phyloP scores from a whole-genome alignment of 768 basidiomycete genomes.

The Tricholoma saponaceum region DNA sequence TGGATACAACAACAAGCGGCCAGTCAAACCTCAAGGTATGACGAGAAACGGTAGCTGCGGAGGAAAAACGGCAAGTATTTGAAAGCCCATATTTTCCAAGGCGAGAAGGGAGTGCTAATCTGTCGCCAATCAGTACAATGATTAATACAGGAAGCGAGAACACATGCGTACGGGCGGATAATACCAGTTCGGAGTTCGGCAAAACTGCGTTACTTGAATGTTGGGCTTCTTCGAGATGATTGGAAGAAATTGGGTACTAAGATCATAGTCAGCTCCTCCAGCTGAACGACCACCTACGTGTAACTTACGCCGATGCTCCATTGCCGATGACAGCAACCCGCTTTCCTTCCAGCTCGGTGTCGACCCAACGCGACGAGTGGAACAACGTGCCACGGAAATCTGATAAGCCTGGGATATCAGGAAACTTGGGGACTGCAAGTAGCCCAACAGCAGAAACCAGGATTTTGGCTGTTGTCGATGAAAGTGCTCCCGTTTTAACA shows the following conservation, averaged over 20 bases:
- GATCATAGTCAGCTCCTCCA: background rate
- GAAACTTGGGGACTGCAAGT: slow-evolving; percentile 40
- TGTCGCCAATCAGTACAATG: background rate
- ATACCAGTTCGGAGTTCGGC: slow-evolving; percentile 46
- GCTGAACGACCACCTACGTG: background rate
- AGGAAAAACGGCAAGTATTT: slow-evolving; percentile 8
- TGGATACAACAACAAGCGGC: slow-evolving; percentile 3
- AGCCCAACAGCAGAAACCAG: slow-evolving; percentile 48
- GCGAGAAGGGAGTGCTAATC: background rate
- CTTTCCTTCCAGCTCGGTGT: slow-evolving; percentile 38
- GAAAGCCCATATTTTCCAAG: slow-evolving; percentile 7
- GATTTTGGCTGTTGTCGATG: slow-evolving; percentile 35
- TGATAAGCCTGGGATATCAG: slow-evolving; percentile 29
- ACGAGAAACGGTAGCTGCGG: slow-evolving; percentile 8
- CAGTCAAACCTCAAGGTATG: background rate
- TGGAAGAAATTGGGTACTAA: slow-evolving; percentile 49
- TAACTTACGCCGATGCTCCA: slow-evolving; percentile 47
- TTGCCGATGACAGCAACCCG: slow-evolving; percentile 57
- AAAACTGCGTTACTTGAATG: slow-evolving; percentile 44
- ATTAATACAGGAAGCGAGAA: background rate
- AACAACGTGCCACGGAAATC: slow-evolving; percentile 46
- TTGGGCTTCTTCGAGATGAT: slow-evolving; percentile 36
- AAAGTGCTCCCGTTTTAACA: slow-evolving; percentile 24
- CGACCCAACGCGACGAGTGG: slow-evolving; percentile 51
- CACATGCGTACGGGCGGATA: slow-evolving; percentile 32